Evolutionary conservation across 495 filamentous ascomycete genomes (phyloP).

Genomic region (Penicilliopsis zonata): DNA sequence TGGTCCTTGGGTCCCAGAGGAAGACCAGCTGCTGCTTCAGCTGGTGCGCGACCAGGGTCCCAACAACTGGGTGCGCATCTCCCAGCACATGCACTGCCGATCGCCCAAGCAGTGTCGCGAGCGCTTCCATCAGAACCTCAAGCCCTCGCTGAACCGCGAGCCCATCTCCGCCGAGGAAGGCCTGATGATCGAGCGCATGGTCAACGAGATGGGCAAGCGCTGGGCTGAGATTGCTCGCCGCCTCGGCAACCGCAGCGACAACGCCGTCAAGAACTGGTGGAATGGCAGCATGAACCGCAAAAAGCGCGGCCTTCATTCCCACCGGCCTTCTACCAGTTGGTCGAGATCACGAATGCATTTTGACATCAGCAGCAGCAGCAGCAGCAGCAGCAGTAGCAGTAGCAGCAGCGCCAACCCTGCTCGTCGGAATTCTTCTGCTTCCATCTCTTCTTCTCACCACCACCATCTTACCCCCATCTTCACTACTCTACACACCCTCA

Average conservation of each 20-base stretch:
- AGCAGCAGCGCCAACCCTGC: constrained; percentile 9
- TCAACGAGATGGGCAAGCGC: constrained; percentile 70
- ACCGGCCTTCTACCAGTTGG: constrained; percentile 17
- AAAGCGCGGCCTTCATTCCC: constrained; percentile 32
- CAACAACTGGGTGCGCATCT: constrained; percentile 88
- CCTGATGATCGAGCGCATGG: constrained; percentile 65
- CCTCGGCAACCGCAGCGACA: constrained; percentile 85
- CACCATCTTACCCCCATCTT: constrained; percentile 33
- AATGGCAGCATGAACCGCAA: constrained; percentile 87
- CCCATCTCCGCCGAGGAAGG: constrained; percentile 91
- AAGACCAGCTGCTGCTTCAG: constrained; percentile 60
- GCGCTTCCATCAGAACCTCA: constrained; percentile 90
- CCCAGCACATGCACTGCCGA: constrained; percentile 59
- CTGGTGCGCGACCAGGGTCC: constrained; percentile 69
- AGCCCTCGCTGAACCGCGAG: constrained; percentile 78
- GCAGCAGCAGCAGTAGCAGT: constrained; percentile 6
- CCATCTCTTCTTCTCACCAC: constrained; percentile 19
- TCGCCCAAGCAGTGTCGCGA: constrained; percentile 95
- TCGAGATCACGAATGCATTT: neutral
- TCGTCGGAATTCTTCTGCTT: constrained; percentile 18
- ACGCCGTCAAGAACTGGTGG: constrained; percentile 99
- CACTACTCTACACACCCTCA: constrained; percentile 31
- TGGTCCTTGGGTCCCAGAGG: constrained; percentile 80
- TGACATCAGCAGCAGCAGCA: neutral
- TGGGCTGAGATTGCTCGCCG: constrained; percentile 93